These are phyloP conservation scores for Ceratocystis huliohia DNA, from an alignment of 2,329 filamentous ascomycete genomes.

Conservation along the genomic window DNA sequence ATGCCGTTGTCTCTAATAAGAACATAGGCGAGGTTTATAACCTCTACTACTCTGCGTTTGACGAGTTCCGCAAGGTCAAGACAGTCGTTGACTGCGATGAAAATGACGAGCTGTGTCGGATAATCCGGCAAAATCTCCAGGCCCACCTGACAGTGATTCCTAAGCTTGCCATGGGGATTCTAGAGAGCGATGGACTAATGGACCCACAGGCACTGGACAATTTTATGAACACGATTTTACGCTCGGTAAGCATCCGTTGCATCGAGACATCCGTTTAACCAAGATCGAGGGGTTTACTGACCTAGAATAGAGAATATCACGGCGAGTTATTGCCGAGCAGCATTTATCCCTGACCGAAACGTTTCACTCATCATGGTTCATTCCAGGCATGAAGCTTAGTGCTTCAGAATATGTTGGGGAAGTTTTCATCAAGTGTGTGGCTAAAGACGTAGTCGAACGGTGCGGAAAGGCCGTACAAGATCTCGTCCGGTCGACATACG, in stretches of 20 bases:
- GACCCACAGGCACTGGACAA: conserved; percentile 69
- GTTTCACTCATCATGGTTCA: conserved; percentile 82
- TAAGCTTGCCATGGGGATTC: conserved; percentile 81
- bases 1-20: conserved; percentile 87
- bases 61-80: conserved; percentile 69
- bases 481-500: conserved; percentile 64
- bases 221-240: conserved; percentile 88
- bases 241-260: conserved; percentile 51
- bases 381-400: conserved; percentile 60
- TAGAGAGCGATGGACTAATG: conserved; percentile 79
- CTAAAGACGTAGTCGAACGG: conserved; percentile 72
- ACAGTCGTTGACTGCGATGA: conserved; percentile 79
- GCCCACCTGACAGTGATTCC: conserved; percentile 91
- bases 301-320: conserved; percentile 62
- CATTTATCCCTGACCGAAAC: conserved; percentile 91
- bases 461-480: conserved; percentile 66
- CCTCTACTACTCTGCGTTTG: conserved; percentile 93
- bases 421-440: conserved; percentile 86
- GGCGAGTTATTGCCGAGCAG: conserved; percentile 93
- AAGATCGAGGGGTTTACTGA: not conserved
- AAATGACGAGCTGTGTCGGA: conserved; percentile 74
- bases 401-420: conserved; percentile 83
- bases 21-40: conserved; percentile 94
- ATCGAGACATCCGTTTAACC: not conserved
- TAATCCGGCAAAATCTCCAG: conserved; percentile 65